Evolutionary conservation across 78 protist species (phyloP).

Genomic region (Monosiga brevicollis): DNA sequence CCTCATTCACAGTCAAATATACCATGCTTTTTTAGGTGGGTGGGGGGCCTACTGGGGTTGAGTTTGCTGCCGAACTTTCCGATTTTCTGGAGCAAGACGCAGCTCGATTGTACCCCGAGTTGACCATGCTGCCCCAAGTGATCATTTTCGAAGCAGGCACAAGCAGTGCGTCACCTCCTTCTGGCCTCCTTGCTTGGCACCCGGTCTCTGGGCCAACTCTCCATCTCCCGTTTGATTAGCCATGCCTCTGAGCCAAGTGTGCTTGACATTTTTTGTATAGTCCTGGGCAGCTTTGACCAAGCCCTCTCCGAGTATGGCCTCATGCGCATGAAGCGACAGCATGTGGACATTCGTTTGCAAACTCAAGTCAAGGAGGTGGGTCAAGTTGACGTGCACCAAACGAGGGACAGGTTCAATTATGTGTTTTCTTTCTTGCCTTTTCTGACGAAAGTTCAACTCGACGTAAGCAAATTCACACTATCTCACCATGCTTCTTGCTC

Average conservation of each 20-base stretch:
- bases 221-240: background rate
- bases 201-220: no score
- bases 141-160: slow-evolving; percentile 12
- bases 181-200: background rate
- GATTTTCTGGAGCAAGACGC: slow-evolving; percentile 42
- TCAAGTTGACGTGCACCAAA: background rate
- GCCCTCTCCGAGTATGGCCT: background rate
- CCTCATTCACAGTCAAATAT: no score
- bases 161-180: background rate
- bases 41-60: slow-evolving; percentile 79
- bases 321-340: background rate
- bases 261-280: background rate
- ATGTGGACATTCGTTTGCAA: background rate
- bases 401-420: no score
- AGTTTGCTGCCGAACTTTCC: slow-evolving; percentile 51
- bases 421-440: background rate
- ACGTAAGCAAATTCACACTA: background rate
- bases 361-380: background rate
- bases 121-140: background rate
- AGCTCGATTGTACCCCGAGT: background rate
- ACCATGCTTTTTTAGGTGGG: slow-evolving; percentile 58
- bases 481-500: no score
- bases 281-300: background rate
- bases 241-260: background rate
- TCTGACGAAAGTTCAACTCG: background rate